phyloP scores from a whole-genome alignment of 1,139 yeast genomes.

The Taiozyma sp. region DNA sequence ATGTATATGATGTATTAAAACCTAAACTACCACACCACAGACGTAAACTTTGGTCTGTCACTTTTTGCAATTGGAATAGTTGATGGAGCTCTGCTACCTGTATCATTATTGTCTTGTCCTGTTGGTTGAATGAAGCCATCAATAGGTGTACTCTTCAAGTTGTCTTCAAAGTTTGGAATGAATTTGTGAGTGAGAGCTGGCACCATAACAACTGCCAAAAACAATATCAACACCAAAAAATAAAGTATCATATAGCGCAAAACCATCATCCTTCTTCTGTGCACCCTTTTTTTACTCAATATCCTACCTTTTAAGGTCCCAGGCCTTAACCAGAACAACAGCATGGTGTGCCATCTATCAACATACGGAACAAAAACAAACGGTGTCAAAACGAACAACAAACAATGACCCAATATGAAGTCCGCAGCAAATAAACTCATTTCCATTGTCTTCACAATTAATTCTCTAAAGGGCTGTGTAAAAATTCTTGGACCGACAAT shows the following conservation, averaged over 20 bases:
- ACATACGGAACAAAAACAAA: slow-evolving; percentile 62
- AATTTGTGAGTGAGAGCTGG: slow-evolving; percentile 36
- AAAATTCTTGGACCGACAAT: slow-evolving; percentile 54
- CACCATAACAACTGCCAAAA: slow-evolving; percentile 34
- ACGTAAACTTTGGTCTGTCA: slow-evolving; percentile 13
- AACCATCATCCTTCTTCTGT: slow-evolving; percentile 34
- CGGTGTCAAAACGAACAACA: slow-evolving; percentile 60
- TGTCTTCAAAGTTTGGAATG: slow-evolving; percentile 20
- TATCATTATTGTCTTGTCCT: slow-evolving; percentile 54
- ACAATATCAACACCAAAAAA: slow-evolving; percentile 35
- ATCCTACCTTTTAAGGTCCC: slow-evolving; percentile 42
- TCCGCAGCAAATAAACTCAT: slow-evolving; percentile 67
- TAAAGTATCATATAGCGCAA: slow-evolving; percentile 38
- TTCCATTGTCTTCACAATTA: slow-evolving; percentile 63
- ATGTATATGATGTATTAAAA: no score
- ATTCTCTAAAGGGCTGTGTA: slow-evolving; percentile 69
- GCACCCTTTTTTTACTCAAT: slow-evolving; percentile 31
- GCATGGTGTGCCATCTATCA: slow-evolving; percentile 74
- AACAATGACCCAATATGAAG: slow-evolving; percentile 61
- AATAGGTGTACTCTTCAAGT: slow-evolving; percentile 18
- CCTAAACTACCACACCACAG: slow-evolving; percentile 14
- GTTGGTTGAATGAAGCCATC: slow-evolving; percentile 51
- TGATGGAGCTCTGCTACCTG: slow-evolving; percentile 37
- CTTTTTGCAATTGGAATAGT: slow-evolving; percentile 17
- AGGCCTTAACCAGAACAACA: slow-evolving; percentile 81